Evolutionary conservation across 2,329 filamentous ascomycete genomes (phyloP), one percentile per base, ranked within the genome.

Genomic region (Orbilia quercus): DNA sequence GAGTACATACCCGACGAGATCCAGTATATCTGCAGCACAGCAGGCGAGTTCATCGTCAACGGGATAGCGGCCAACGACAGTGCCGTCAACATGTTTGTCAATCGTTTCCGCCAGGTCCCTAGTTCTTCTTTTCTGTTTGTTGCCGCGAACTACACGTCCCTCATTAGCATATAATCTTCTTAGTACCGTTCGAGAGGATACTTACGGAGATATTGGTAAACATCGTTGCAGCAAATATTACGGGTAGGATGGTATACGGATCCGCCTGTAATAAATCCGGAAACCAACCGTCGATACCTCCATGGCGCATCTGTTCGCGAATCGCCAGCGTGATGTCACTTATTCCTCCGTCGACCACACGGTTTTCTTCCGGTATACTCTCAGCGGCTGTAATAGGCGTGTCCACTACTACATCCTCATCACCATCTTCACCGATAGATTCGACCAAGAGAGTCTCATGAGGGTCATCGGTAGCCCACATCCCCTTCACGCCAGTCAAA

Each of bases 241-340:
- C 47, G 3, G 76, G 76, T 22, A 78, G 45, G 7, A 75, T 34
- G 40, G 76, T 69, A 38, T 66, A 47, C 6, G 75, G 73, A 72
- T 78, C 76, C 38, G 73, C 63, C 20, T 70, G 63, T 2, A 77
- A 34, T n/a, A 78, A 42, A 62, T 76, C 71, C 45, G 55, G 57
- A 54, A 76, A 76, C 75, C 75, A 78, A 1, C 69, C 69, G 6
- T 73, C 69, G 4, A 73, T 50, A 1, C 69, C 69, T 12, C 53
- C 60, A 18, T 47, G 31, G 12, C 60, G 60, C 69, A 73, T 73
- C 40, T 66, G 60, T 42, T 59, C 60, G 16, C 69, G 42, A 1
- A 53, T 60, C 16, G 23, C 38, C 3, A 31, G 25, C 4, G 34
- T 58, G 6, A 53, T 16, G 7, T 58, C 58, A 12, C 38, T 44